These are phyloP conservation scores for Gonapodya prolifera DNA, from an alignment of 192 early-diverging fungal genomes.

Conservation along the genomic window DNA sequence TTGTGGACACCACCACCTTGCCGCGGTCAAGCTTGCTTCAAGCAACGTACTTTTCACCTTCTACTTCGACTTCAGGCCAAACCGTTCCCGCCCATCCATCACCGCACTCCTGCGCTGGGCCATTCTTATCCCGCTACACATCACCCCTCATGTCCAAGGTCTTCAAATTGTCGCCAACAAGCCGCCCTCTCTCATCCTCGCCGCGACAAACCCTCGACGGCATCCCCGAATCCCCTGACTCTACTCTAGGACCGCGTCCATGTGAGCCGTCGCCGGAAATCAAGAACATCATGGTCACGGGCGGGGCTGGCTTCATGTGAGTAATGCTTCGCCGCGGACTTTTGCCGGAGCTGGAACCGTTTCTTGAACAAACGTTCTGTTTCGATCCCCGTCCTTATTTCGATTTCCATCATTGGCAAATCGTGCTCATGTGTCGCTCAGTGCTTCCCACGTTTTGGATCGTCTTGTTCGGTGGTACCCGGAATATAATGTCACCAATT, in stretches of 20 bases:
- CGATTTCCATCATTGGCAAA: not conserved
- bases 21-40: no score
- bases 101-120: no score
- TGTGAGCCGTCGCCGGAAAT: conserved; percentile 5
- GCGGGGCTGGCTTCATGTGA: conserved; percentile 78
- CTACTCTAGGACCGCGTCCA: not conserved
- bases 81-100: no score
- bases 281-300: conserved; percentile 60
- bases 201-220: not conserved
- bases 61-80: no score
- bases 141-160: not conserved
- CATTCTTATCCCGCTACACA: no score
- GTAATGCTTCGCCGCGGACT: no score
- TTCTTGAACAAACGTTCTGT: not conserved
- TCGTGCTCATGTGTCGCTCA: conserved; percentile 13
- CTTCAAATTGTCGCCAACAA: not conserved
- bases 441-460: conserved; percentile 50
- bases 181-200: not conserved
- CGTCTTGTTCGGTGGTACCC: conserved; percentile 52
- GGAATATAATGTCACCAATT: conserved; percentile 46
- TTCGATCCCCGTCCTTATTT: not conserved
- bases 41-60: no score
- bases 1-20: no score
- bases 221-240: not conserved
- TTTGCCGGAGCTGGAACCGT: no score